A percentile compares a stretch with the other conserved stretches of the same genome.
Conservation (phyloP, 2,329 filamentous ascomycete species). For the Trichoderma koningiopsis region DNA sequence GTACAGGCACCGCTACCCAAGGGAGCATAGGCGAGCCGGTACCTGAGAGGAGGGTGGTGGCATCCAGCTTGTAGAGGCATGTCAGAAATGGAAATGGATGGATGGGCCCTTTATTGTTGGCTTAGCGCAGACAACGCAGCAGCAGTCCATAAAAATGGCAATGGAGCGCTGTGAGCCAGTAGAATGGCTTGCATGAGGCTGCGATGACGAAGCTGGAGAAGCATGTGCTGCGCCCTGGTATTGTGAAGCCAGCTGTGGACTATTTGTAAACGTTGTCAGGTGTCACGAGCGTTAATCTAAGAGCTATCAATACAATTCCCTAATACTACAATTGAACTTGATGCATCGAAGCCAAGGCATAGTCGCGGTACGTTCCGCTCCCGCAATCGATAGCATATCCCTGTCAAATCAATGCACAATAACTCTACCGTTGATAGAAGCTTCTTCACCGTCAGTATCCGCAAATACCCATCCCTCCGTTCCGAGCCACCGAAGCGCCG, state of each 20-base stretch:
- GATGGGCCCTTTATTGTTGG: neutral
- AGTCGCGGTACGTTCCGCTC: neutral
- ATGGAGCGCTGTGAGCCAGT: neutral
- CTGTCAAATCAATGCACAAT: neutral
- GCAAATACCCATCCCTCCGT: neutral
- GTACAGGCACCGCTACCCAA: neutral
- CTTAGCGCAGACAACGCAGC: neutral
- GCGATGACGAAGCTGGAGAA: neutral
- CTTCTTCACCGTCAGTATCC: neutral
- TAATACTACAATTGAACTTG: neutral
- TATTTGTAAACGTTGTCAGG: neutral
- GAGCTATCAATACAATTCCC: neutral
- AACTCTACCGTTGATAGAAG: neutral
- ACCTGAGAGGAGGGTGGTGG: neutral
- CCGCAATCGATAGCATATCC: neutral
- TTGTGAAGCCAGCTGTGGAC: neutral
- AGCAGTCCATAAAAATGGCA: neutral
- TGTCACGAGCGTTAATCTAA: neutral
- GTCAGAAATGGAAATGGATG: neutral
- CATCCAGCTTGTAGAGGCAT: neutral
- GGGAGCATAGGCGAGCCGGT: neutral
- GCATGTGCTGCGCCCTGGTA: neutral
- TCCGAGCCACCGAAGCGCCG: slow-evolving; percentile 18
- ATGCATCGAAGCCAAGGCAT: neutral
- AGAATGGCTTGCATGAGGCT: neutral